phyloP scores from a whole-genome alignment of 2,329 filamentous ascomycete species.

The Venturia nashicola region DNA sequence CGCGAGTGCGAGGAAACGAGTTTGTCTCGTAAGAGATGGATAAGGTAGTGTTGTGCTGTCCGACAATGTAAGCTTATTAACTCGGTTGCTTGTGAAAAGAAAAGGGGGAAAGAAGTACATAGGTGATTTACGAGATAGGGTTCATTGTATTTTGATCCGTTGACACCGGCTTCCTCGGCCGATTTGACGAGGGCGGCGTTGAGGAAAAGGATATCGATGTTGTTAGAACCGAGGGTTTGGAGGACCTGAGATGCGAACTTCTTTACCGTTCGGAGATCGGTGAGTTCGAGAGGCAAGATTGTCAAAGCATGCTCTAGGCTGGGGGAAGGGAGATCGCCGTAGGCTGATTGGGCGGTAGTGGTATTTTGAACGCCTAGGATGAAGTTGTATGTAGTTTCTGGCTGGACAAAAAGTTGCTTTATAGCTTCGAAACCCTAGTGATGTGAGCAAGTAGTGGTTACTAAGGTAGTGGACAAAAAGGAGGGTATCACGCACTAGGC shows the following conservation, averaged over 20 bases:
- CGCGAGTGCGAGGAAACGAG: neutral
- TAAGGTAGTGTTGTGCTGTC: constrained; percentile 2
- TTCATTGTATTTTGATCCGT: constrained; percentile 40
- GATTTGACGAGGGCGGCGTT: constrained; percentile 35
- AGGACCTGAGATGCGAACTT: constrained; percentile 35
- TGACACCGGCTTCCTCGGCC: constrained; percentile 23
- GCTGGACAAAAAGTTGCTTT: neutral
- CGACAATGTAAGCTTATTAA: constrained; percentile 13
- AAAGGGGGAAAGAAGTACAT: constrained; percentile 31
- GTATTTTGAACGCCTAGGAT: neutral
- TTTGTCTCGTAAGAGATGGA: neutral
- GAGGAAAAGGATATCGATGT: constrained; percentile 38
- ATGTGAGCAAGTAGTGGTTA: neutral
- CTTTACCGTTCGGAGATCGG: constrained; percentile 32
- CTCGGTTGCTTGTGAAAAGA: neutral
- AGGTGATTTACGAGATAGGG: constrained; percentile 40
- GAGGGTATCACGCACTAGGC: constrained; percentile 27
- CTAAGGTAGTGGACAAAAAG: too few species aligned
- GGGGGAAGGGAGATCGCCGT: constrained; percentile 32
- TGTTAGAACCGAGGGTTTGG: constrained; percentile 27
- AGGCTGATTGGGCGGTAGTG: constrained; percentile 26
- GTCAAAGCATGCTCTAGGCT: constrained; percentile 27
- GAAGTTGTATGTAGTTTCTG: neutral
- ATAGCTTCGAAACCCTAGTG: constrained; percentile 3
- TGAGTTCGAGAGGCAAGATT: constrained; percentile 38